Conservation (phyloP, 371 early-diverging fungal genomes). For the Cladochytrium tenue region DNA sequence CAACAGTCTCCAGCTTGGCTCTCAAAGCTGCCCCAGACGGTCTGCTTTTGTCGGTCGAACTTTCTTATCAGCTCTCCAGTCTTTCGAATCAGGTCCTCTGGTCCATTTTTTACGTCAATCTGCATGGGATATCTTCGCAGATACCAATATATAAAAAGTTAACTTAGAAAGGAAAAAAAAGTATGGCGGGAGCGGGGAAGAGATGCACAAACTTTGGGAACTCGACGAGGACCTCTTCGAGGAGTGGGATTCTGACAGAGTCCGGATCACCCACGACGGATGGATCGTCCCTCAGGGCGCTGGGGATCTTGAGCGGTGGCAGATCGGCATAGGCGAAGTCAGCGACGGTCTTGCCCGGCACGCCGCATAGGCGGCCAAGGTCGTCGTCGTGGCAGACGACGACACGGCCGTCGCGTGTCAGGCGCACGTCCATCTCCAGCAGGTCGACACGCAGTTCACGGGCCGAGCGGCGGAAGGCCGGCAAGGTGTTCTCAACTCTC, state of each 20-base stretch:
- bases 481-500: slow-evolving; percentile 46
- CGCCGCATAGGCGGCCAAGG: slow-evolving; percentile 39
- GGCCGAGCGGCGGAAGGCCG: slow-evolving; percentile 44
- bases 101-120: slow-evolving; percentile 45
- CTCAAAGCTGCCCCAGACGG: slow-evolving; percentile 43
- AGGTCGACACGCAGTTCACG: slow-evolving; percentile 29
- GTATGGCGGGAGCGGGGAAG: no score
- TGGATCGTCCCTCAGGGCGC: slow-evolving; percentile 13
- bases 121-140: slow-evolving; percentile 42
- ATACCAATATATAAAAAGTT: background rate
- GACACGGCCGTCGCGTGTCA: slow-evolving; percentile 39
- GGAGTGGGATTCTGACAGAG: slow-evolving; percentile 35
- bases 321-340: slow-evolving; percentile 39
- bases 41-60: slow-evolving; percentile 27
- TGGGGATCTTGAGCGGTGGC: slow-evolving; percentile 39
- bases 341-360: slow-evolving; percentile 25
- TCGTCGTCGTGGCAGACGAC: slow-evolving; percentile 49
- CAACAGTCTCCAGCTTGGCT: slow-evolving; percentile 1
- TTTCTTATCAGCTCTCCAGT: slow-evolving; percentile 28
- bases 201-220: slow-evolving; percentile 31
- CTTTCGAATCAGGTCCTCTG: slow-evolving; percentile 33
- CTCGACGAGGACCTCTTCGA: slow-evolving; percentile 37
- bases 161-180: no score
- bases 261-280: slow-evolving; percentile 30
- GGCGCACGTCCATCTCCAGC: slow-evolving; percentile 47